phyloP scores from a whole-genome alignment of 768 basidiomycete species.

The Lactarius sp. region DNA sequence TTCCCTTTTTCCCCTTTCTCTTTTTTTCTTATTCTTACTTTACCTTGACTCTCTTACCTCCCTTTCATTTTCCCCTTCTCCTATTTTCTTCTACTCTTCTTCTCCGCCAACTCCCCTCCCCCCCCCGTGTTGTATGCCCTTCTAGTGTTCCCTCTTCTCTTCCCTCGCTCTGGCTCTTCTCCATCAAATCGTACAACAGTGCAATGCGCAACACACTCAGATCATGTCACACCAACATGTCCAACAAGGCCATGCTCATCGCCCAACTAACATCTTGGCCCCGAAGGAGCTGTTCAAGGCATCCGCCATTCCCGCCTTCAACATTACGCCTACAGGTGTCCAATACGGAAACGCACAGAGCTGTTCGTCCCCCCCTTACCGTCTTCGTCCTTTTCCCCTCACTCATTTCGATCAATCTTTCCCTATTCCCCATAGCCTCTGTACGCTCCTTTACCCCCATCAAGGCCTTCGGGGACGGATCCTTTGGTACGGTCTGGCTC shows the following conservation, averaged over 20 bases:
- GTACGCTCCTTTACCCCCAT: conserved; percentile 88
- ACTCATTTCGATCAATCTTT: neutral
- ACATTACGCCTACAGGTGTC: conserved; percentile 63
- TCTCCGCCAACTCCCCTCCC: conserved; percentile 32
- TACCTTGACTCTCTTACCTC: neutral
- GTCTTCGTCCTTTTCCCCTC: neutral
- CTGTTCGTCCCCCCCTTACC: conserved; percentile 11
- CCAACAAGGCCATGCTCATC: conserved; percentile 26
- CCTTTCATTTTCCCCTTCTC: conserved; percentile 1
- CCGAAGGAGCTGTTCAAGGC: conserved; percentile 61
- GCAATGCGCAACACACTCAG: conserved; percentile 48
- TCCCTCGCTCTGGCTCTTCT: conserved; percentile 38
- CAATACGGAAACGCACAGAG: conserved; percentile 54
- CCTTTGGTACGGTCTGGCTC: conserved; percentile 97
- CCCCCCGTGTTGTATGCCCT: conserved; percentile 36
- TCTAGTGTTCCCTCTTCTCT: conserved; percentile 32
- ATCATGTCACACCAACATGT: conserved; percentile 43
- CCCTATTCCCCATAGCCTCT: conserved; percentile 48
- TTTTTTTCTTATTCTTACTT: too few relatives aligned
- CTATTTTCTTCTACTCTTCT: conserved; percentile 34
- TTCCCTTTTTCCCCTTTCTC: conserved; percentile 9
- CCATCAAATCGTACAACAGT: conserved; percentile 23
- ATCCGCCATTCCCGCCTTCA: conserved; percentile 70
- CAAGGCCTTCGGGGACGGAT: conserved; percentile 96
- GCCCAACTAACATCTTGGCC: conserved; percentile 23